Evolutionary conservation across 345 rosid genomes (phyloP).

Genomic region (Hirschfeldia incana): DNA sequence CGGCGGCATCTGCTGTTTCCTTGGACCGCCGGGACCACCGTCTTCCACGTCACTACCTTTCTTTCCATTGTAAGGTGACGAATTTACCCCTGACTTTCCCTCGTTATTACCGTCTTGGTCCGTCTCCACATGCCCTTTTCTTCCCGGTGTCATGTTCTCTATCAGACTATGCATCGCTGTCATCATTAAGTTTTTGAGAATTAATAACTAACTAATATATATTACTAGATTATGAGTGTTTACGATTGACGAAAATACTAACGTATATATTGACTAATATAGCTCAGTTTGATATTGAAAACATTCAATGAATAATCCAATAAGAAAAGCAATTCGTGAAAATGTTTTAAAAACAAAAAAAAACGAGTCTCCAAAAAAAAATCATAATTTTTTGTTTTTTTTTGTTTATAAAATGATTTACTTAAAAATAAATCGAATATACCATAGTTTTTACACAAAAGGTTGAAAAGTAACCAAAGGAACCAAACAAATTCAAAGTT

Average conservation of each 20-base stretch:
- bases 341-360: background rate
- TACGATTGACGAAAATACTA: background rate
- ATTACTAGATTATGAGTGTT: background rate
- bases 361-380: background rate
- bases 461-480: background rate
- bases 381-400: background rate
- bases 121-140: conserved; percentile 49
- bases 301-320: background rate
- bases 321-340: background rate
- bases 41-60: conserved; percentile 45
- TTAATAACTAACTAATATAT: background rate
- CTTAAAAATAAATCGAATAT: background rate
- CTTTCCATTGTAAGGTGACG: conserved; percentile 53
- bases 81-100: conserved; percentile 42
- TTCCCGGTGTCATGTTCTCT: conserved; percentile 60
- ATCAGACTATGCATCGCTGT: conserved; percentile 64
- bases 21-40: conserved; percentile 39
- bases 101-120: conserved; percentile 52
- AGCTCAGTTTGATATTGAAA: background rate
- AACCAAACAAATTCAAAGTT: background rate
- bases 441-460: background rate
- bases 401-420: background rate
- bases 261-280: background rate
- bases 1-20: conserved; percentile 70
- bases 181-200: background rate